Conservation (phyloP, 1,284 basidiomycete genomes). For the Ustilago hordei region DNA sequence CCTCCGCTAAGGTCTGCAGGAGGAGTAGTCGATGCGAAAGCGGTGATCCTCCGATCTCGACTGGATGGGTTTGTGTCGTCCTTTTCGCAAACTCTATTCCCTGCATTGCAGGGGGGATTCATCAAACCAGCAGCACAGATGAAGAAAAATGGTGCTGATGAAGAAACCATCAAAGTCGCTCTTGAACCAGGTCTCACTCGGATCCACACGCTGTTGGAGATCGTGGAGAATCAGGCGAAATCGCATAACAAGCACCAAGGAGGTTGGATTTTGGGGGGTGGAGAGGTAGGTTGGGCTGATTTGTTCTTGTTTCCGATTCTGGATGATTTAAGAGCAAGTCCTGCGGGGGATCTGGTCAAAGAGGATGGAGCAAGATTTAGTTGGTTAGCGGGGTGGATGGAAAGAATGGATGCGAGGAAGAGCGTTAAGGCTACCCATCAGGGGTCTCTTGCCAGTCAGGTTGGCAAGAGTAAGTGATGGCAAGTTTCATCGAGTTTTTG, state of each 20-base stretch:
- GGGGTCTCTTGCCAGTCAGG: slow-evolving; percentile 13
- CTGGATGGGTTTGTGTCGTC: slow-evolving; percentile 29
- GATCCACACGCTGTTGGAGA: slow-evolving; percentile 24
- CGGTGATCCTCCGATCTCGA: slow-evolving; percentile 11
- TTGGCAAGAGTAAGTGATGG: slow-evolving; percentile 3
- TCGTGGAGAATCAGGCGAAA: slow-evolving; percentile 29
- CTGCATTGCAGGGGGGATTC: slow-evolving; percentile 32
- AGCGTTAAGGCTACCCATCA: slow-evolving; percentile 24
- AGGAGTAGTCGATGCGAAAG: slow-evolving; percentile 1
- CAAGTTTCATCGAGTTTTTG: not conserved
- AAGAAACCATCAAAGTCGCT: slow-evolving; percentile 34
- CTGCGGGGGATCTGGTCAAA: slow-evolving; percentile 12
- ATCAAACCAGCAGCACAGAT: slow-evolving; percentile 38
- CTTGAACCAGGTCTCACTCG: slow-evolving; percentile 20
- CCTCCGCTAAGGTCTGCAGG: slow-evolving; percentile 9
- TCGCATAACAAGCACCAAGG: not conserved
- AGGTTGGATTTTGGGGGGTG: slow-evolving; percentile 22
- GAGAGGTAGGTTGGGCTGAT: slow-evolving; percentile 36
- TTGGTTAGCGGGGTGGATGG: slow-evolving; percentile 27
- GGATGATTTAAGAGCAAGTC: slow-evolving; percentile 30
- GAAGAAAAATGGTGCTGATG: slow-evolving; percentile 40
- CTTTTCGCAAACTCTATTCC: slow-evolving; percentile 38
- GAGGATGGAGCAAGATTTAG: slow-evolving; percentile 26
- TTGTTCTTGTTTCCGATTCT: slow-evolving; percentile 49
- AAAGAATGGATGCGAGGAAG: slow-evolving; percentile 21